Conservation (phyloP, 257 asterid species). For the Parsonsia alboflavescens region DNA sequence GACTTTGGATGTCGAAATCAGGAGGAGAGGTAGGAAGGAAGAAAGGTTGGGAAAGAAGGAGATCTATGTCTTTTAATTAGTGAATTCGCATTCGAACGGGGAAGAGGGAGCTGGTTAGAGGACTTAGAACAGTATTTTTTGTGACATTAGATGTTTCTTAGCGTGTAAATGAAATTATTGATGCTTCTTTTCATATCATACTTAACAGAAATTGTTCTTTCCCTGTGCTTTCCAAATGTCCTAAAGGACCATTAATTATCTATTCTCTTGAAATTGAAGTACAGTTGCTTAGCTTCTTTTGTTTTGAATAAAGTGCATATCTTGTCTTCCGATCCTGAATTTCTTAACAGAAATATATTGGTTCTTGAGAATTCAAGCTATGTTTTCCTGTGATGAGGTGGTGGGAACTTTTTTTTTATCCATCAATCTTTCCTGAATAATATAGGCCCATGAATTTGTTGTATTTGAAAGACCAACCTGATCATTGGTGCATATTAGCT, state of each 20-base stretch:
- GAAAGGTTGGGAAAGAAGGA: not conserved
- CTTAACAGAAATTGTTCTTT: too few relatives aligned
- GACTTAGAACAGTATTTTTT: not conserved
- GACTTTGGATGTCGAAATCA: not conserved
- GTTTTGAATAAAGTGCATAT: not conserved
- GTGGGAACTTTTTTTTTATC: not conserved
- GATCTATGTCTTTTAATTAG: not conserved
- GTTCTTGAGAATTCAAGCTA: not conserved
- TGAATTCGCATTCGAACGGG: not conserved
- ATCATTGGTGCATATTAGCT: not conserved
- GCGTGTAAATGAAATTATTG: not conserved
- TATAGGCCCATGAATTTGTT: not conserved
- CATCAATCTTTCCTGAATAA: too few relatives aligned
- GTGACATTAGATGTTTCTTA: not conserved
- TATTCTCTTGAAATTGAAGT: not conserved
- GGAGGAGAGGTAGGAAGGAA: too few relatives aligned
- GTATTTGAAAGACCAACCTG: not conserved
- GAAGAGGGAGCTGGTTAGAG: not conserved
- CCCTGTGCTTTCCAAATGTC: not conserved
- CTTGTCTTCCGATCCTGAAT: not conserved
- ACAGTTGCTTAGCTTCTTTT: not conserved
- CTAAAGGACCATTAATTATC: not conserved
- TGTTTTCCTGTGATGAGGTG: not conserved
- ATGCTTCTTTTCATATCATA: not conserved
- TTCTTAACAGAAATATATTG: not conserved